Evolutionary conservation across 169 alveolate genomes (phyloP), one percentile per base, ranked within the genome.

Genomic region (Plasmodium blacklocki): DNA sequence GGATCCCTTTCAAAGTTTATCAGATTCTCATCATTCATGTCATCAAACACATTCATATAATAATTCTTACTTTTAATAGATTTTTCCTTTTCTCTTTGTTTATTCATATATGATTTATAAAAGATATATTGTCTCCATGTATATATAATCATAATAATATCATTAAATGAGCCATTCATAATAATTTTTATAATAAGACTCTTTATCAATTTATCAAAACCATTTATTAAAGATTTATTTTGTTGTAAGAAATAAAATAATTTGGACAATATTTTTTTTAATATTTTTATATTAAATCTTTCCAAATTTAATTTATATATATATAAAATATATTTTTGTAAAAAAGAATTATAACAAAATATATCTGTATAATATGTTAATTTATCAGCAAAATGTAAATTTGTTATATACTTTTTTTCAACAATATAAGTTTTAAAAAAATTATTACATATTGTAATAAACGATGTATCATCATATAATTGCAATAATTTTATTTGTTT

Each of bases 301-400:
- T 18, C 45, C 12, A 83, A 45, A 68, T 83, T 83, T n/a, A 56
- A 23, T 73, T 60, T 83, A 63, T 83, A 83, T 73, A 83, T 83
- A 50, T 83, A 54, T 54, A 83, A 54, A 68, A 83, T 58, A 83
- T 83, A 63, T 26, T 83, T 83, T 18, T 83, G 91, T 73, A 83
- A 49, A 18, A 50, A 63, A 39, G 73, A 72, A 59, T 73, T 58
- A 29, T 83, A 15, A 29, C 91, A 83, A 70, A 83, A 83, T 15
- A 83, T 56, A 23, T 83, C 91, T 6, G 91, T 83, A 15, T 83
- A 83, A 49, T 83, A 83, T 59, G 91, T 83, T 64, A 83, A 49
- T 49, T 59, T 83, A 58, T 83, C 91, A 21, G 91, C 83, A 18
- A 83, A 56, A 2, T 11, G 29, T 45, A 83, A 56, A 83, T 83